Evolutionary conservation across 441 rosid species (phyloP).

Genomic region (Croton laevigatus): DNA sequence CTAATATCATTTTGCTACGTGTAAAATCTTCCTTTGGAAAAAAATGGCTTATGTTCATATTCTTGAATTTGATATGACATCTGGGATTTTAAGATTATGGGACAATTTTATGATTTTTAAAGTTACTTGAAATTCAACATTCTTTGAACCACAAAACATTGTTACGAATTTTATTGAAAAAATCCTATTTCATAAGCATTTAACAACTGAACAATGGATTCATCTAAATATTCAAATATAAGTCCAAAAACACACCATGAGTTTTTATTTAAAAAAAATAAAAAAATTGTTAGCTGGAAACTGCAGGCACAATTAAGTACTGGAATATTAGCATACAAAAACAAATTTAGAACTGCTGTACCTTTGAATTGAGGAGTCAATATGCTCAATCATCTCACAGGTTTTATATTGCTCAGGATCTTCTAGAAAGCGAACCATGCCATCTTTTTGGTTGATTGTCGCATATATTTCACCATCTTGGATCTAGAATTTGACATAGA

Average conservation of each 20-base stretch:
- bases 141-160: too few species aligned
- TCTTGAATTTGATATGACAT: too few species aligned
- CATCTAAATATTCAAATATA: too few species aligned
- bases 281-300: background rate
- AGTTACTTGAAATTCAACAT: too few species aligned
- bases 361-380: conserved; percentile 96
- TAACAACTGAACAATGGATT: too few species aligned
- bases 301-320: background rate
- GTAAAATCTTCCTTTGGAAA: background rate
- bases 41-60: too few species aligned
- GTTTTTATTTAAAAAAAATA: too few species aligned
- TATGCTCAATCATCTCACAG: conserved; percentile 75
- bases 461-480: conserved; percentile 98
- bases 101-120: too few species aligned
- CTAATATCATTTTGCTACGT: background rate
- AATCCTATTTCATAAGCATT: too few species aligned
- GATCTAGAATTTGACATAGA: conserved; percentile 48
- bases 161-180: too few species aligned
- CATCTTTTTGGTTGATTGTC: conserved; percentile 92
- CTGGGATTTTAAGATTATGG: too few species aligned
- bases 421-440: conserved; percentile 97
- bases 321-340: background rate
- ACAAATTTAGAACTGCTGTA: conserved; percentile 19
- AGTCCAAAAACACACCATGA: too few species aligned
- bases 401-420: conserved; percentile 97